Evolutionary conservation across 148 eudicot genomes (phyloP).

Genomic region (Tetragonia tetragonoides): DNA sequence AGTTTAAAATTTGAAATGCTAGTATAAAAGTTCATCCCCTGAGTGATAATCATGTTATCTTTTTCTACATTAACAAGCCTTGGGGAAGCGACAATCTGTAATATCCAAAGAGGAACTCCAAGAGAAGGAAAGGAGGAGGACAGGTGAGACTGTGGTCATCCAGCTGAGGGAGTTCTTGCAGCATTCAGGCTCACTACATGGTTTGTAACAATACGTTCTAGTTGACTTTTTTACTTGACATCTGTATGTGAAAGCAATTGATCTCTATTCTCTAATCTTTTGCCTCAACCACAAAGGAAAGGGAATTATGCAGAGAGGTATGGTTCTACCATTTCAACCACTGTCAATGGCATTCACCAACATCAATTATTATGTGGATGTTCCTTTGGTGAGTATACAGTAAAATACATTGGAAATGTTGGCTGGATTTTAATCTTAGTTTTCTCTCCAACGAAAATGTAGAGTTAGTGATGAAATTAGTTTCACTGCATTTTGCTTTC

Average conservation of each 20-base stretch:
- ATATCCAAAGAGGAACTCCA: slow-evolving; percentile 68
- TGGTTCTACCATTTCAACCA: slow-evolving; percentile 97
- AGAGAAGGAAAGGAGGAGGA: slow-evolving; percentile 59
- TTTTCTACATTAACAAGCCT: slow-evolving; percentile 38
- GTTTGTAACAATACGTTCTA: slow-evolving; percentile 35
- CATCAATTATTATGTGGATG: slow-evolving; percentile 90
- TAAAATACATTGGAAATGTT: not conserved
- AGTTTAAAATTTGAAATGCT: not conserved
- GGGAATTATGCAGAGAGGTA: slow-evolving; percentile 63
- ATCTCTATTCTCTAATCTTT: not conserved
- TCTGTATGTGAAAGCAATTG: slow-evolving; percentile 15
- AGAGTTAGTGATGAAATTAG: not conserved
- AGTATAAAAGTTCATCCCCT: not conserved
- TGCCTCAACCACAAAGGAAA: slow-evolving; percentile 40
- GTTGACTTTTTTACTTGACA: slow-evolving; percentile 11
- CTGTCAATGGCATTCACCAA: slow-evolving; percentile 94
- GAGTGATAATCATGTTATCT: slow-evolving; percentile 3
- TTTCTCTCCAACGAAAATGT: not conserved
- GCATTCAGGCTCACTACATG: slow-evolving; percentile 73
- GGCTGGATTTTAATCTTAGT: not conserved
- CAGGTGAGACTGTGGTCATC: slow-evolving; percentile 56
- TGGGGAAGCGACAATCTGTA: slow-evolving; percentile 88
- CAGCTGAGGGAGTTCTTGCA: slow-evolving; percentile 78
- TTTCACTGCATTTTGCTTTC: not conserved
- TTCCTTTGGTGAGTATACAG: slow-evolving; percentile 65